These are phyloP conservation scores for Coniferiporia sulphurascens DNA, from an alignment of 1,284 basidiomycete species.

Conservation along the genomic window DNA sequence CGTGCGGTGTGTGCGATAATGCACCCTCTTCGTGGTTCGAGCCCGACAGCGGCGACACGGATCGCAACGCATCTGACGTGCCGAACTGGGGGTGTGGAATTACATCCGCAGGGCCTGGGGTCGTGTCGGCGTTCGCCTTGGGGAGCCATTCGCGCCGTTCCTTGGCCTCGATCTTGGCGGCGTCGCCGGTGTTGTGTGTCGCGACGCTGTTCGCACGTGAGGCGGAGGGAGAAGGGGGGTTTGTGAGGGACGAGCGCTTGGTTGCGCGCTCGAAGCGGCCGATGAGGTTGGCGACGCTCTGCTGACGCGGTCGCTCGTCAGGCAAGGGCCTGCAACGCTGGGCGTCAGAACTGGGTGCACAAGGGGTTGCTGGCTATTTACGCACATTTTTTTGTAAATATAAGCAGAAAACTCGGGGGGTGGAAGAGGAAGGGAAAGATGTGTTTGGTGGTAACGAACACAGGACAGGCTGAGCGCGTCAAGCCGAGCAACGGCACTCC, in stretches of 20 bases:
- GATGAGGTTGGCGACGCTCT: slow-evolving; percentile 79
- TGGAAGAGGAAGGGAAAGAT: neutral
- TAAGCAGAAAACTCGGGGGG: neutral
- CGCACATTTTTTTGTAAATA: neutral
- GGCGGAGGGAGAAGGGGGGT: slow-evolving; percentile 16
- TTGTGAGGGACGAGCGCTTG: slow-evolving; percentile 45
- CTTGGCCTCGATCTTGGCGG: slow-evolving; percentile 56
- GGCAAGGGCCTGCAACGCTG: slow-evolving; percentile 58
- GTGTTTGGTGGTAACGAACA: neutral
- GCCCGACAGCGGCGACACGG: neutral
- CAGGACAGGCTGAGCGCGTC: neutral
- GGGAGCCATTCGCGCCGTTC: slow-evolving; percentile 72
- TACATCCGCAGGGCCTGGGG: slow-evolving; percentile 28
- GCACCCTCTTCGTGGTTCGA: neutral
- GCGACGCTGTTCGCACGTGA: slow-evolving; percentile 57
- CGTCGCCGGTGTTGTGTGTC: slow-evolving; percentile 52
- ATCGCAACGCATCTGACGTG: slow-evolving; percentile 12
- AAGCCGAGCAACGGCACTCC: neutral
- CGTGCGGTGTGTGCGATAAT: neutral
- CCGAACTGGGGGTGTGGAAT: slow-evolving; percentile 23
- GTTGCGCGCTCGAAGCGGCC: slow-evolving; percentile 67
- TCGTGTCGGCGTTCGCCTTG: slow-evolving; percentile 38
- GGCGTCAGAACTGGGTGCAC: neutral
- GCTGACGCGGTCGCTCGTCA: slow-evolving; percentile 70
- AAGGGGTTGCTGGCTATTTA: neutral